Evolutionary conservation across 2,329 filamentous ascomycete species (phyloP).

Genomic region (Phaeosphaeria sp.): DNA sequence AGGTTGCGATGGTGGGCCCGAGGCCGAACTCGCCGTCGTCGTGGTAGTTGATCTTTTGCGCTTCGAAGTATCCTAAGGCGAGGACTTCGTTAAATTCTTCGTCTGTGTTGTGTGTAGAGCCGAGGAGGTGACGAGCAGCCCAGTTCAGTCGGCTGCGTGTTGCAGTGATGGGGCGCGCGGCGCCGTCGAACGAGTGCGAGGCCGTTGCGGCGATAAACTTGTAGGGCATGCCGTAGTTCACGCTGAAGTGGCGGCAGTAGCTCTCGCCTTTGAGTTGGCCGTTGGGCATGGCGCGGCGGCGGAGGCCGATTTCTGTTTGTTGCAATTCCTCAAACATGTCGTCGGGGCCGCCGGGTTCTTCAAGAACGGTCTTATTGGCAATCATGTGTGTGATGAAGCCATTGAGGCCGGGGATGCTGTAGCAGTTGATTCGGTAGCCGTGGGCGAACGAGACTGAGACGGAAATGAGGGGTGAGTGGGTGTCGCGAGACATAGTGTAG

Average conservation of each 20-base stretch:
- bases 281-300: slow-evolving; percentile 17
- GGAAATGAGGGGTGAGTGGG: slow-evolving; percentile 39
- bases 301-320: slow-evolving; percentile 46
- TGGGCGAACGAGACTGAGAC: slow-evolving; percentile 41
- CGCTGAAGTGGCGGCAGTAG: slow-evolving; percentile 60
- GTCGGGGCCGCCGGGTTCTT: slow-evolving; percentile 63
- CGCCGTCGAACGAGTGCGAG: slow-evolving; percentile 28
- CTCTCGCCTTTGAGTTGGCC: slow-evolving; percentile 50
- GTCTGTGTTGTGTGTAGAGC: slow-evolving; percentile 14
- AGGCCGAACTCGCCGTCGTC: slow-evolving; percentile 71
- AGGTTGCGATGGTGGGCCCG: slow-evolving; percentile 67
- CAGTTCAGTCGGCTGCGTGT: slow-evolving; percentile 62
- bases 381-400: slow-evolving; percentile 62
- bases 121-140: slow-evolving; percentile 56
- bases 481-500: slow-evolving; percentile 41
- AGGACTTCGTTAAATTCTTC: slow-evolving; percentile 69
- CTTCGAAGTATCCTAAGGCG: slow-evolving; percentile 67
- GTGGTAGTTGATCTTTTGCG: slow-evolving; percentile 66
- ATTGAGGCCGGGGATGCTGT: slow-evolving; percentile 55
- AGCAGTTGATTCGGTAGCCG: slow-evolving; percentile 54
- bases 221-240: slow-evolving; percentile 69
- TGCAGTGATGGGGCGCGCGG: slow-evolving; percentile 54
- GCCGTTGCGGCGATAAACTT: slow-evolving; percentile 66
- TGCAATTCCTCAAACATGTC: slow-evolving; percentile 63
- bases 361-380: slow-evolving; percentile 61